These are phyloP conservation scores for Actinidia arguta DNA, from an alignment of 179 eudicot genomes.

Conservation along the genomic window DNA sequence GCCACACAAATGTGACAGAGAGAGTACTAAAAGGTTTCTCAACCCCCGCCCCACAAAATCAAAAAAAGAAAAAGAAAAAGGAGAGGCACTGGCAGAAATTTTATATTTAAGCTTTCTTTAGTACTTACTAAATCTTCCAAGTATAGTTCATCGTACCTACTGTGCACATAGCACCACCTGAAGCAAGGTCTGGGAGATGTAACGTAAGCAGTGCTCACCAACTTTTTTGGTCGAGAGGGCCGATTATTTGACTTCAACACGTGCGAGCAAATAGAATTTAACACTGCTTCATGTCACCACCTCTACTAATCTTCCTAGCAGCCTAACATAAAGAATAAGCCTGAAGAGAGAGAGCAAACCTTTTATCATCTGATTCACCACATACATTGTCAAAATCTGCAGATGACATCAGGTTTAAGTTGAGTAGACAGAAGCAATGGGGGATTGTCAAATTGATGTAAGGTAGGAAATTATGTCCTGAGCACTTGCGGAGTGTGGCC, in stretches of 20 bases:
- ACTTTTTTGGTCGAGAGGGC: too few species aligned
- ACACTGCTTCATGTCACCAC: too few species aligned
- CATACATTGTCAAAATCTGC: conserved; percentile 82
- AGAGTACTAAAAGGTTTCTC: not conserved
- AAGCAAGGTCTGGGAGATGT: too few species aligned
- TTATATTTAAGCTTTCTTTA: not conserved
- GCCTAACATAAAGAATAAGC: not conserved
- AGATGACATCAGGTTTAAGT: conserved; percentile 93
- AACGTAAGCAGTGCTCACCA: too few species aligned
- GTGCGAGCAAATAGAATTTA: too few species aligned
- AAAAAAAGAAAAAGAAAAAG: too few species aligned
- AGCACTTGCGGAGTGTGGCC: conserved; percentile 97
- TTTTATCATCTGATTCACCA: conserved; percentile 96
- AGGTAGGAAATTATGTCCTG: conserved; percentile 95
- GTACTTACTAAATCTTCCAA: not conserved
- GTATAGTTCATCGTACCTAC: too few species aligned
- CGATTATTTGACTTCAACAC: too few species aligned
- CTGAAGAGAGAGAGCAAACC: conserved; percentile 37
- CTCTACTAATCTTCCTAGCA: not conserved
- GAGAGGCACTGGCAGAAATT: not conserved
- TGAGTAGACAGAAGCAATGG: conserved; percentile 93
- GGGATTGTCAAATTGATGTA: conserved; percentile 95
- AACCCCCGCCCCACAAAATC: too few species aligned
- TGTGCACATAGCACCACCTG: too few species aligned
- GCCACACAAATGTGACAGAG: too few species aligned